Percentiles rank a stretch among this genome's conserved stretches.
phyloP scores from a whole-genome alignment of 83 land plant genomes.

The Diphasiastrum complanatum region DNA sequence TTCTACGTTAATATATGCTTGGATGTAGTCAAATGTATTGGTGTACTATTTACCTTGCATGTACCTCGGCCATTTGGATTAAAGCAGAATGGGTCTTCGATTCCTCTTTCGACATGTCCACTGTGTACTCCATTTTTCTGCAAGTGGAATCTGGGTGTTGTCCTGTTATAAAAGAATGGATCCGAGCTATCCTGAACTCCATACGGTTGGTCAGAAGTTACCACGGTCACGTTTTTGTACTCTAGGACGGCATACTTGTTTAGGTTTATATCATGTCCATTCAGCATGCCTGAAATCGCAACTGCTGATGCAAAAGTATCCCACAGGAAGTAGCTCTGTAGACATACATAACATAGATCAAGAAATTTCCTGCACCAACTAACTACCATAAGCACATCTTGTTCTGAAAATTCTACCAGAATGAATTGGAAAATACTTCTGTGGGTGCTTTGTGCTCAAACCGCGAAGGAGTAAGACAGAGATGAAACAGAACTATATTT shows the following conservation, averaged over 20 bases:
- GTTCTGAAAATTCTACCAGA: no score
- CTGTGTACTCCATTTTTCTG: conserved; percentile 59
- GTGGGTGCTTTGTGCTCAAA: no score
- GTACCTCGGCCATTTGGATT: conserved; percentile 47
- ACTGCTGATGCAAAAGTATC: conserved; percentile 71
- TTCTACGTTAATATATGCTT: no score
- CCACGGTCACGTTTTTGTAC: conserved; percentile 54
- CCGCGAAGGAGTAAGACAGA: no score
- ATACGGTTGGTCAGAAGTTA: conserved; percentile 79
- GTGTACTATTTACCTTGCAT: conserved; percentile 65
- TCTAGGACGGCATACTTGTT: conserved; percentile 69
- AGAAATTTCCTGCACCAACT: no score
- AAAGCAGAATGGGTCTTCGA: conserved; percentile 67
- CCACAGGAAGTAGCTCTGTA: conserved; percentile 83
- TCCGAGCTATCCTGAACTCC: conserved; percentile 67
- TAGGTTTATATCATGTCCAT: conserved; percentile 32
- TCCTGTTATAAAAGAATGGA: conserved; percentile 58
- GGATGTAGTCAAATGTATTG: no score
- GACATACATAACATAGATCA: no score
- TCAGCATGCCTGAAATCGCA: conserved; percentile 57
- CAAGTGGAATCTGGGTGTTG: conserved; percentile 46
- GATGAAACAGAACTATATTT: no score
- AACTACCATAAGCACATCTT: no score
- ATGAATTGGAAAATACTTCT: no score
- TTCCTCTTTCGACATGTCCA: conserved; percentile 77